phyloP scores from a whole-genome alignment of 192 early-diverging fungal species.

The Backusella luteola region DNA sequence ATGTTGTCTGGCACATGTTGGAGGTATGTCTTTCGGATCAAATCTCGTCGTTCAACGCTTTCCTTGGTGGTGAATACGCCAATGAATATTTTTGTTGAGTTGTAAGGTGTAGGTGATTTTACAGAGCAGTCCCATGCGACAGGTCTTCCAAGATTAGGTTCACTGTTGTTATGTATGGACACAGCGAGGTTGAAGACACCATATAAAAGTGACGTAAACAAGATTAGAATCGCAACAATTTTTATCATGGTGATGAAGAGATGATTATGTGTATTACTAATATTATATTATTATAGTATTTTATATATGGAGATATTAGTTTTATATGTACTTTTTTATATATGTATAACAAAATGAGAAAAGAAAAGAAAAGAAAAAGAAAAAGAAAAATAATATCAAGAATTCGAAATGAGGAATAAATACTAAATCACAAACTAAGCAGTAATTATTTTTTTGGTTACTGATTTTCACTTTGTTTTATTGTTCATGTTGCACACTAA shows the following conservation, averaged over 20 bases:
- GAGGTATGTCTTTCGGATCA: constrained; percentile 32
- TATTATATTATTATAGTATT: neutral
- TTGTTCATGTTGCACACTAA: neutral
- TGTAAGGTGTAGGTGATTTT: neutral
- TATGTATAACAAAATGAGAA: neutral
- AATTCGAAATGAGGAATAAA: neutral
- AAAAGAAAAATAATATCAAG: neutral
- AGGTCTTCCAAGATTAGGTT: constrained; percentile 31
- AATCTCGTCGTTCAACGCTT: constrained; percentile 18
- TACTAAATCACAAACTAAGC: constrained; percentile 1
- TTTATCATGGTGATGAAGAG: neutral
- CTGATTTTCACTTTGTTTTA: constrained; percentile 1
- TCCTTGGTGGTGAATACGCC: constrained; percentile 34
- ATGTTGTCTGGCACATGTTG: constrained; percentile 24
- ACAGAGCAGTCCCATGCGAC: constrained; percentile 20
- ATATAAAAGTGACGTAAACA: neutral
- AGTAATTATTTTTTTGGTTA: constrained; percentile 1
- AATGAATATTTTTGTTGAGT: constrained; percentile 26
- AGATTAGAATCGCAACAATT: neutral
- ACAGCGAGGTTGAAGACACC: neutral
- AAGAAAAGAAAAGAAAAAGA: neutral
- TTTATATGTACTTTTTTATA: neutral
- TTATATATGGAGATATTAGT: neutral
- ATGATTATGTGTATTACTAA: neutral
- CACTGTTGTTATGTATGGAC: neutral